Base-by-base conservation (phyloP, 768 basidiomycete species). In the Termitomyces sp. region DNA sequence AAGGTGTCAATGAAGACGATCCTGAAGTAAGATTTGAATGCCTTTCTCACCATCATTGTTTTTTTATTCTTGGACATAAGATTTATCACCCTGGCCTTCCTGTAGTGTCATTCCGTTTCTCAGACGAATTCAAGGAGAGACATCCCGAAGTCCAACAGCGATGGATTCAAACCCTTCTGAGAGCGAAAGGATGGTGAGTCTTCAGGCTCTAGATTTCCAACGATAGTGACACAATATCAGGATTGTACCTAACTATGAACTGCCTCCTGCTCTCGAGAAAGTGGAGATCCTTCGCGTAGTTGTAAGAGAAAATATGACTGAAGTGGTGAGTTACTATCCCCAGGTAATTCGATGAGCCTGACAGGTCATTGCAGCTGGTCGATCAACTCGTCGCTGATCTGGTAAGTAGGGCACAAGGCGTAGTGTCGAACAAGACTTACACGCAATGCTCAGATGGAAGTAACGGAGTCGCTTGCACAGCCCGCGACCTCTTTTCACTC, bases 321-420 rank as follows among this genome's bases (percentile, higher is more conserved):
- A 76, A 67, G 69, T 72, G 58, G 77, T 80, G 43, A 52, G 68
- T 56, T 35, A 50, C 62, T 33, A 57, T n/a, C 51, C 52, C 62
- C 74, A 69, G 67, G 58, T 50, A 76, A 5, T 70, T 81, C 11
- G 80, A 39, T 81, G 0, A 79, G 83, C 20, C 80, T 83, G 20
- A 61, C 80, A 0, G 81, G 18, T n/a, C 22, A 82, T 75, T 66
- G 72, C 73, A 86, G 80, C 74, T 88, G 48, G 58, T 86, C 38
- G 84, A 87, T 56, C 77, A 82, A 52, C 76, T 94, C 18, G 70
- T 93, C 22, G 69, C 70, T 3, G 91, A 94, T 57, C 72, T 93
- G 40, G 85, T 89, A 62, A 68, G 85, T 48, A 40, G 45, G n/a
- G 35, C 46, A 22, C 18, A 6, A 29, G 5, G n/a, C n/a, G 18